Conservation (phyloP, 768 basidiomycete genomes). For the Pisolithus orientalis region DNA sequence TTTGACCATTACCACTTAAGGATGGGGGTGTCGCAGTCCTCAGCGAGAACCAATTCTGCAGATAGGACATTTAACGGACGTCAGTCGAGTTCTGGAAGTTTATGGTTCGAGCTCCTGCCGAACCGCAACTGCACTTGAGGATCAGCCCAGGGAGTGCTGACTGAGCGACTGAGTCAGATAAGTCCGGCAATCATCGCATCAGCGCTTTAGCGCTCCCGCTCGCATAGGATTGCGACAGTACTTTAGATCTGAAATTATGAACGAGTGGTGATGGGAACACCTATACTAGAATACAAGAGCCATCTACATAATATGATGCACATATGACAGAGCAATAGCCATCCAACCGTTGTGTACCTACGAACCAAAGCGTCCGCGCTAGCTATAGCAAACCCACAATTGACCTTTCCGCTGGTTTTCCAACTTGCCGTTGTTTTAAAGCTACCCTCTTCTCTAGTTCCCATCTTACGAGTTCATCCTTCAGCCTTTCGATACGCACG, state of each 20-base stretch:
- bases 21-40: conserved; percentile 12
- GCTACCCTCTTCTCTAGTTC: conserved; percentile 29
- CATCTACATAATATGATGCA: background rate
- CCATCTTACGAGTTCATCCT: conserved; percentile 43
- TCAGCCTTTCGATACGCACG: conserved; percentile 35
- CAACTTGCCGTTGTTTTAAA: conserved; percentile 14
- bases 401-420: conserved; percentile 13
- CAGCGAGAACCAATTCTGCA: conserved; percentile 52
- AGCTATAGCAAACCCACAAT: background rate
- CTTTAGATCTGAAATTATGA: background rate
- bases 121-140: background rate
- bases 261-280: background rate
- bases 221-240: background rate
- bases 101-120: too few species aligned
- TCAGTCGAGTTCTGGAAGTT: too few species aligned
- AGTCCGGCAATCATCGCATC: background rate
- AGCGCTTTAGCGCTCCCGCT: background rate
- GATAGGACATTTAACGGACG: conserved; percentile 34
- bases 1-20: background rate
- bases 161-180: background rate
- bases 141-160: background rate
- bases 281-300: background rate
- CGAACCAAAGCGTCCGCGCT: background rate
- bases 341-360: background rate
- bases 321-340: background rate